phyloP scores from a whole-genome alignment of 768 basidiomycete species.

The Pholiota molesta region DNA sequence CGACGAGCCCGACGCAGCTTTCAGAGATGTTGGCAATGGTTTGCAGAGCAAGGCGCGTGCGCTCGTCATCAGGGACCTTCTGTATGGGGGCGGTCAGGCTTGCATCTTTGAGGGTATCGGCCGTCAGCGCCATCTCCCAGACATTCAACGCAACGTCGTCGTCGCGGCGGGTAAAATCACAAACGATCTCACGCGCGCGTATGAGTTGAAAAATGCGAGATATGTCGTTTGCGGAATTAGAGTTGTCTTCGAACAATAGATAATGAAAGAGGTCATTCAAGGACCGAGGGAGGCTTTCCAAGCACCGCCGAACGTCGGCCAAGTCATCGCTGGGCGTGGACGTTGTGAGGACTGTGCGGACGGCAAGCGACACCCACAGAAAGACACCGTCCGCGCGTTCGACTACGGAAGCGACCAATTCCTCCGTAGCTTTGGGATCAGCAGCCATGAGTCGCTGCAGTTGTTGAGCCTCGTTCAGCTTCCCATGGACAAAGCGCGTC shows the following conservation, averaged over 20 bases:
- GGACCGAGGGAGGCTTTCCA: slow-evolving; percentile 4
- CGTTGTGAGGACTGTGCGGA: slow-evolving; percentile 4
- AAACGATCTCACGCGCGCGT: slow-evolving; percentile 12
- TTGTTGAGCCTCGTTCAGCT: neutral
- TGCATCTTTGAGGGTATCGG: neutral
- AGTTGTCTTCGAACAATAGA: slow-evolving; percentile 1
- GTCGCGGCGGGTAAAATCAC: slow-evolving; percentile 13
- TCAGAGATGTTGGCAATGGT: slow-evolving; percentile 6
- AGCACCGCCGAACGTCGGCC: neutral
- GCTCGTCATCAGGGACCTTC: neutral
- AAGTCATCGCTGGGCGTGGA: neutral
- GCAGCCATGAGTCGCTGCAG: neutral
- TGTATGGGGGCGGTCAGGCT: neutral
- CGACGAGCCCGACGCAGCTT: slow-evolving; percentile 10
- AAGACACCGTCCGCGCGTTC: slow-evolving; percentile 13
- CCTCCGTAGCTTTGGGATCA: neutral
- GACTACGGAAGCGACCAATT: neutral
- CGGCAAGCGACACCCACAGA: slow-evolving; percentile 12
- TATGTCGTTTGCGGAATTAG: neutral
- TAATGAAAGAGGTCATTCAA: slow-evolving; percentile 8
- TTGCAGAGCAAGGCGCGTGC: neutral
- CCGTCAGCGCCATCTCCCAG: slow-evolving; percentile 16
- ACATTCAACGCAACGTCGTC: slow-evolving; percentile 4
- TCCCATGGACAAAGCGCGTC: slow-evolving; percentile 7
- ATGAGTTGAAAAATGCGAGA: slow-evolving; percentile 15